phyloP scores from a whole-genome alignment of 805 yeast species.

The Wickerhamiella occidentalis region DNA sequence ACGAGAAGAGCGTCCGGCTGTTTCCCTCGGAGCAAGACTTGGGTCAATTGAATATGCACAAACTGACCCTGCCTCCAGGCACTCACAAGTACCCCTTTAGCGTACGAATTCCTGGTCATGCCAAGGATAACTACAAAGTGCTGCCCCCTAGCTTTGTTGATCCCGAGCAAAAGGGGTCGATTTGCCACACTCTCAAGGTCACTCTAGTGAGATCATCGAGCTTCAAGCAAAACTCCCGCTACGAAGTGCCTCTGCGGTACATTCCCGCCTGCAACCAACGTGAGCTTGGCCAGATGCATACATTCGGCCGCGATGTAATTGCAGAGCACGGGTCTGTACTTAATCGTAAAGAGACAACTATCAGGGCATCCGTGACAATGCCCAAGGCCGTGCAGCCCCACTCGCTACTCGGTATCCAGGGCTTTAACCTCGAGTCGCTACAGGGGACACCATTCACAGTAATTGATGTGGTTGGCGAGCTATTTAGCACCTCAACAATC shows the following conservation, averaged over 20 bases:
- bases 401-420: not conserved
- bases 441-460: not conserved
- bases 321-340: not conserved
- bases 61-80: constrained; percentile 12
- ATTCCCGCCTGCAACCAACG: not conserved
- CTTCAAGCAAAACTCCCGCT: constrained; percentile 10
- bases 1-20: constrained; percentile 6
- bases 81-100: constrained; percentile 13
- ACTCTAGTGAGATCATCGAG: constrained; percentile 8
- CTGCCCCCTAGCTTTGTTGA: constrained; percentile 10
- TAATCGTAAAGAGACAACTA: not conserved
- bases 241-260: constrained; percentile 10
- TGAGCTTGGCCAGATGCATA: not conserved
- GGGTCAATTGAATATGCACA: not conserved
- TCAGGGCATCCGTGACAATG: not conserved
- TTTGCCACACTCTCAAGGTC: constrained; percentile 11
- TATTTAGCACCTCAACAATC: not conserved
- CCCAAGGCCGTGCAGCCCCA: not conserved
- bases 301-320: not conserved
- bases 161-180: not conserved
- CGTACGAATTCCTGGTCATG: constrained; percentile 7
- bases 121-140: not conserved
- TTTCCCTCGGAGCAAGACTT: constrained; percentile 11
- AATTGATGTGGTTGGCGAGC: not conserved
- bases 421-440: not conserved